phyloP scores from a whole-genome alignment of 192 early-diverging fungal genomes.

The Diversispora epigaea region DNA sequence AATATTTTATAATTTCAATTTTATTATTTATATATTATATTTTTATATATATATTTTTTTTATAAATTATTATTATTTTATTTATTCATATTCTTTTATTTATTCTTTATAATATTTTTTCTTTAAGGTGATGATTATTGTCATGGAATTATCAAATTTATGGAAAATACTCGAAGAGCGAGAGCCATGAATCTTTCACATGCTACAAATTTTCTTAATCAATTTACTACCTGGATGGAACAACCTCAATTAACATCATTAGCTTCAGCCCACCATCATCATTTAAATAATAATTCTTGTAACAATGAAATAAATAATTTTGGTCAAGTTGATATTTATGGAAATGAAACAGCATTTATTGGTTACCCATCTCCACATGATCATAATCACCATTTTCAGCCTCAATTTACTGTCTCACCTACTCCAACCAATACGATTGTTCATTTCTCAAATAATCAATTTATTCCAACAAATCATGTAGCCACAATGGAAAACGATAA shows the following conservation, averaged over 20 bases:
- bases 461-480: no score
- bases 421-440: background rate
- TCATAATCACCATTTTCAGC: background rate
- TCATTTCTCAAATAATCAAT: background rate
- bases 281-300: background rate
- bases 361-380: background rate
- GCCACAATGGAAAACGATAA: background rate
- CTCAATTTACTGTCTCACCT: background rate
- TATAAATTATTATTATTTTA: background rate
- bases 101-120: background rate
- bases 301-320: background rate
- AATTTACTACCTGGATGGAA: conserved; percentile 7
- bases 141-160: conserved; percentile 15
- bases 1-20: background rate
- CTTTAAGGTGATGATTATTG: conserved; percentile 10
- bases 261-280: background rate
- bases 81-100: background rate
- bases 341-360: background rate
- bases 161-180: background rate
- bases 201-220: conserved; percentile 8
- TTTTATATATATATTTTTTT: background rate
- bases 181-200: background rate
- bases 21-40: background rate
- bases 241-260: background rate
- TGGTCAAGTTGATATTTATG: background rate